A percentile compares a stretch with the other conserved stretches of the same genome.
phyloP scores from a whole-genome alignment of 306 rosid genomes.

The Quercus suber region DNA sequence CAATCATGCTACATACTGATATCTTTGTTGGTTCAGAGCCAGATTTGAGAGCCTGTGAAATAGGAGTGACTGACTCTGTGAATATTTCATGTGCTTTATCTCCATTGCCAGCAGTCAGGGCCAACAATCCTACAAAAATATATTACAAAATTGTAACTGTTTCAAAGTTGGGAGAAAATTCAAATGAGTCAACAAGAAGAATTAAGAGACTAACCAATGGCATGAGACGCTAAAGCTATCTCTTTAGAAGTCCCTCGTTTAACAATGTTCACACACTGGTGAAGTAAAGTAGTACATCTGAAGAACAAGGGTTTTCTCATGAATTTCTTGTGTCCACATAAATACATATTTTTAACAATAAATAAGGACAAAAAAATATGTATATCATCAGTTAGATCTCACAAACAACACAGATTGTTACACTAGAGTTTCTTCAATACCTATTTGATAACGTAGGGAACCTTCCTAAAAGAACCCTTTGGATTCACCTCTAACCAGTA shows the following conservation, averaged over 20 bases:
- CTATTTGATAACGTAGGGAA: no score
- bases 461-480: no score
- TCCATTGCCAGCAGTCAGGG: constrained; percentile 75
- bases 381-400: not conserved
- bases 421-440: not conserved
- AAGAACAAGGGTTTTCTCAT: not conserved
- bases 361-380: not conserved
- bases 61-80: constrained; percentile 50
- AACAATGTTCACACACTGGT: constrained; percentile 72
- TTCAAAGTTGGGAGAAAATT: not conserved
- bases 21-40: constrained; percentile 49
- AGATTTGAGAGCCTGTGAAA: constrained; percentile 64
- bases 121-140: constrained; percentile 57
- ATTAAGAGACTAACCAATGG: constrained; percentile 53
- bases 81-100: constrained; percentile 78
- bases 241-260: constrained; percentile 77
- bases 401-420: not conserved
- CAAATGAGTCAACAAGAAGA: constrained; percentile 11
- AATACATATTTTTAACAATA: not conserved
- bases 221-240: constrained; percentile 77
- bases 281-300: constrained; percentile 89
- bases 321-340: not conserved
- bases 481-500: no score
- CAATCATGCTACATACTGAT: constrained; percentile 39
- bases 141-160: constrained; percentile 6